phyloP scores from a whole-genome alignment of 1,284 basidiomycete species.

The Ceratobasidium sp. region DNA sequence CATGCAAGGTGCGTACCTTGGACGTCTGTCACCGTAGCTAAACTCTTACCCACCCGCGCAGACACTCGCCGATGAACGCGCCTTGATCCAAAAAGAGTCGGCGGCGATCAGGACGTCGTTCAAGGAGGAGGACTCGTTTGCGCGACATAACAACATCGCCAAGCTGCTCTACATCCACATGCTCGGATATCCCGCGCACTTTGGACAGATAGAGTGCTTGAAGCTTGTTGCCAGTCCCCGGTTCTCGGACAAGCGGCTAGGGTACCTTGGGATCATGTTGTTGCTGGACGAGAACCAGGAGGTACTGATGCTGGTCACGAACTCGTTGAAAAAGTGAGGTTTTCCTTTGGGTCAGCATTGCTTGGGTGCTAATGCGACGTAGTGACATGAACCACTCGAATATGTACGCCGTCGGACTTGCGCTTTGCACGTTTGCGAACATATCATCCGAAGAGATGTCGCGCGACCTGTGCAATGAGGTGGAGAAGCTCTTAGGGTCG shows the following conservation, averaged over 20 bases:
- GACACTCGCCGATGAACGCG: constrained; percentile 98
- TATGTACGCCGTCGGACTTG: constrained; percentile 98
- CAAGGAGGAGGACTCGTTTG: constrained; percentile 94
- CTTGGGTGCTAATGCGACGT: constrained; percentile 43
- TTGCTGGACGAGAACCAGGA: constrained; percentile 98
- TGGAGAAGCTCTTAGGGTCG: constrained; percentile 96
- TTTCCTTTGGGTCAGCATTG: not conserved
- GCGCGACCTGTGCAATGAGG: constrained; percentile 94
- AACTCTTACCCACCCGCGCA: constrained; percentile 55
- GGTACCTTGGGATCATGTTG: constrained; percentile 98
- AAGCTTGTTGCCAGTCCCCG: constrained; percentile 98
- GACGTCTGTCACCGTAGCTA: constrained; percentile 35
- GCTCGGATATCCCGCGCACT: constrained; percentile 99
- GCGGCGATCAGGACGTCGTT: constrained; percentile 98
- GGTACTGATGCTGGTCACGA: constrained; percentile 96
- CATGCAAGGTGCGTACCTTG: constrained; percentile 74
- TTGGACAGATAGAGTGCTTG: constrained; percentile 99
- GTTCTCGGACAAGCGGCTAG: constrained; percentile 96
- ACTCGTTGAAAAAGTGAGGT: constrained; percentile 96
- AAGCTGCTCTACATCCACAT: constrained; percentile 99
- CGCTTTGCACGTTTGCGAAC: constrained; percentile 98
- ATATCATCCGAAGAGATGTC: constrained; percentile 99
- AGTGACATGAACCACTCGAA: constrained; percentile 99
- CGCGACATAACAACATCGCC: constrained; percentile 96
- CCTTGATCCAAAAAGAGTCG: constrained; percentile 97